Base-by-base conservation (phyloP, 1,139 yeast species). In the Taphrina populina region DNA sequence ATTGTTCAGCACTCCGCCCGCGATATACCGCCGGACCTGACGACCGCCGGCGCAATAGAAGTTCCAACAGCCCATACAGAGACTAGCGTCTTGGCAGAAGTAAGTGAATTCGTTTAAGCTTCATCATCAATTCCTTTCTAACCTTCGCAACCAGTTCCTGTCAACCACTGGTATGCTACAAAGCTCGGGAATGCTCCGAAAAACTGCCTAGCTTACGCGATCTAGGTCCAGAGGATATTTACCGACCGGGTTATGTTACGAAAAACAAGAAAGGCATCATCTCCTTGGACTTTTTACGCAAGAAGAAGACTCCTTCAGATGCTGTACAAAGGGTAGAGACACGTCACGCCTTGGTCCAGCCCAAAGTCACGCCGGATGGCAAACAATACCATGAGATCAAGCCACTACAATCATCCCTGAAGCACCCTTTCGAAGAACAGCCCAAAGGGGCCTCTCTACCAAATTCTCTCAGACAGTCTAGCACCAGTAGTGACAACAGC, bases 1-100 rank as follows among this genome's bases (percentile, higher is more conserved):
- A 15, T 37, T 15, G 19, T 37, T 29, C 29, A 37, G 43, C 21
- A 37, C 17, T 27, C 43, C 29, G n/a, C 43, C 13, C 30, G 30
- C 8, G 10, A 8, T 11, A 19, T 10, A 8, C 4, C 43, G n/a
- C n/a, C n/a, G n/a, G n/a, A n/a, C n/a, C n/a, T n/a, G n/a, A n/a
- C n/a, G n/a, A n/a, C 4, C 8, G 8, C 11, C 17, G 19, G 13
- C 15, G 43, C 21, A 19, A 13, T 11, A 21, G 29, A 4, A 15
- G 11, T 27, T 2, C 34, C 27, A 7, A 13, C n/a, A n/a, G n/a
- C 34, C 34, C 45, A 34, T 23, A 40, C 32, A 13, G 45, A 23
- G 2, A 40, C 45, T 4, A 40, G 45, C 23, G 27, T 27, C 11
- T 19, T 40, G 10, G 45, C 45, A 8, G 45, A 40, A 27, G 45